Evolutionary conservation across 257 asterid genomes (phyloP).

Genomic region (Solanum sejunctum): DNA sequence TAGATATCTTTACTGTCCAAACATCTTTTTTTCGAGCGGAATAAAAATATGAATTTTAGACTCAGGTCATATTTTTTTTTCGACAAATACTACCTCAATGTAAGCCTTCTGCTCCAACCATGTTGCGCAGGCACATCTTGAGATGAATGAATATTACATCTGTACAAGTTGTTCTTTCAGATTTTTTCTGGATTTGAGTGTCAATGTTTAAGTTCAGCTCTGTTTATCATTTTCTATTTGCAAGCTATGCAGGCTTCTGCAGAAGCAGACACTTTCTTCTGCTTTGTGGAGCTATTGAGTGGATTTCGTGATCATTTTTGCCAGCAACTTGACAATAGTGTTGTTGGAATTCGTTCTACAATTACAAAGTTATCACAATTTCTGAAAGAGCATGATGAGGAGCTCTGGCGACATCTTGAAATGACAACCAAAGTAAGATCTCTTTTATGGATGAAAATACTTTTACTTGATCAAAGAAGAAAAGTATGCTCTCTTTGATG

Average conservation of each 20-base stretch:
- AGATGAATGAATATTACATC: not conserved
- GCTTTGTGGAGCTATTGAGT: conserved; percentile 89
- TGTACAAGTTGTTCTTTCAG: not conserved
- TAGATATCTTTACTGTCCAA: not conserved
- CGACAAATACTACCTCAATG: not conserved
- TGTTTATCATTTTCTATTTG: conserved; percentile 14
- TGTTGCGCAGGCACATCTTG: not conserved
- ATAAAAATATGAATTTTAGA: not conserved
- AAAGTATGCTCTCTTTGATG: conserved; percentile 37
- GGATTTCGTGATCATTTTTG: conserved; percentile 92
- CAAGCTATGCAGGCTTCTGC: conserved; percentile 58
- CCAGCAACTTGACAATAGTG: conserved; percentile 95
- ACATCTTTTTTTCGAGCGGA: not conserved
- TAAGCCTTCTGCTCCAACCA: not conserved
- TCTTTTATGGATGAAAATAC: not conserved
- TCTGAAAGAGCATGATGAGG: conserved; percentile 94
- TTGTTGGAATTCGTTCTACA: conserved; percentile 91
- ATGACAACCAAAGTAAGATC: conserved; percentile 67
- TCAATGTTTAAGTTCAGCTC: not conserved
- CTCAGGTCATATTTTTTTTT: not conserved
- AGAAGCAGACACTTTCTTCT: conserved; percentile 93
- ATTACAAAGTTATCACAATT: conserved; percentile 72
- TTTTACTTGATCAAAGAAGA: not conserved
- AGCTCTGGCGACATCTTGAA: conserved; percentile 99
- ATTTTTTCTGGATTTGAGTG: not conserved